A percentile compares a stretch with the other conserved stretches of the same genome.
Conservation (phyloP, 2,329 filamentous ascomycete genomes). For the Hymenoscyphus fructigenus region DNA sequence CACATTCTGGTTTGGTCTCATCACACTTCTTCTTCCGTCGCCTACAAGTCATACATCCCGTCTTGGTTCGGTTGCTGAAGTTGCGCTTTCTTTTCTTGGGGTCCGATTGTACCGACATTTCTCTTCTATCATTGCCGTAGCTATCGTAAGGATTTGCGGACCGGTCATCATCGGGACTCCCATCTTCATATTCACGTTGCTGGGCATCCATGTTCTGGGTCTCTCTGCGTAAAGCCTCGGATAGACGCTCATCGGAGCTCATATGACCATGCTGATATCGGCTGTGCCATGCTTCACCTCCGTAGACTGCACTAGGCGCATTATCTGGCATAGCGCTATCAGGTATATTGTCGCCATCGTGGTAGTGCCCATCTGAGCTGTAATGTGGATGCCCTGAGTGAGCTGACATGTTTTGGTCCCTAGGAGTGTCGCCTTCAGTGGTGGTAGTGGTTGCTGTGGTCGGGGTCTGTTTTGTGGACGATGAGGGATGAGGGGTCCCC, state of each 20-base stretch:
- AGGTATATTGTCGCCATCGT: constrained; percentile 3
- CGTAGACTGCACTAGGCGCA: neutral
- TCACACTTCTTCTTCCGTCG: constrained; percentile 97
- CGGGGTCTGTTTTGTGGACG: constrained; percentile 38
- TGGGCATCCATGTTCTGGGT: constrained; percentile 41
- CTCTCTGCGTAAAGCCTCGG: constrained; percentile 51
- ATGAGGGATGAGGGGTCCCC: constrained; percentile 31
- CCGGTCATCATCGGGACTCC: constrained; percentile 40
- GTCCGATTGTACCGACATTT: constrained; percentile 52
- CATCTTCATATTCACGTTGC: constrained; percentile 36
- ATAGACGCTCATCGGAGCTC: constrained; percentile 49
- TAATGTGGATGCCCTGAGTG: constrained; percentile 43
- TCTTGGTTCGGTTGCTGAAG: constrained; percentile 95
- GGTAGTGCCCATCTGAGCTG: constrained; percentile 27
- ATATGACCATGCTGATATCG: constrained; percentile 46
- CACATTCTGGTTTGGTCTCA: constrained; percentile 89
- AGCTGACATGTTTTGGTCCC: constrained; percentile 47
- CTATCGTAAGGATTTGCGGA: constrained; percentile 36
- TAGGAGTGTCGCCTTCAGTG: constrained; percentile 37
- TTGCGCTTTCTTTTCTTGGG: constrained; percentile 72
- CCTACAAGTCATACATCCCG: constrained; percentile 89
- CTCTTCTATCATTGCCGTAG: constrained; percentile 35
- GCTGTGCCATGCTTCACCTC: constrained; percentile 27
- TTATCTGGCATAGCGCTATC: neutral
- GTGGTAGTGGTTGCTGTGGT: constrained; percentile 29